Conservation (phyloP, 768 basidiomycete genomes). For the Lentinula lateritia region DNA sequence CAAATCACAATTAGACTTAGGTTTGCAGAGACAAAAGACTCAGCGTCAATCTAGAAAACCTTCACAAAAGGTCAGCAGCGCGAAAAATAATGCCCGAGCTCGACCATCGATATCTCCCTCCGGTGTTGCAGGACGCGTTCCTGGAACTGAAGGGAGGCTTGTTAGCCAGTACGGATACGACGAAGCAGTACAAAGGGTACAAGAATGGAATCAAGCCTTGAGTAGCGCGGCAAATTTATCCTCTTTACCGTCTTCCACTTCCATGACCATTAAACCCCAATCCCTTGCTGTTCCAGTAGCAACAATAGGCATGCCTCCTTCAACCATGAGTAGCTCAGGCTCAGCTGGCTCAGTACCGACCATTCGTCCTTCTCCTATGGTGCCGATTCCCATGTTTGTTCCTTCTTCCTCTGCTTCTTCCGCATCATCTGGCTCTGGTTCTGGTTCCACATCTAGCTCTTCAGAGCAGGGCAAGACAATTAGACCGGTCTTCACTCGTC, state of each 20-base stretch:
- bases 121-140: too few species aligned
- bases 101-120: background rate
- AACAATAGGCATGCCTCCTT: background rate
- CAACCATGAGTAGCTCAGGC: background rate
- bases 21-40: background rate
- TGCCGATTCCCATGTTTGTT: background rate
- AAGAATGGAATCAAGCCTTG: conserved; percentile 98
- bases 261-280: background rate
- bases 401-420: background rate
- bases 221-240: background rate
- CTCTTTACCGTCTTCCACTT: background rate
- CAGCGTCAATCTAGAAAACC: background rate
- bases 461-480: background rate
- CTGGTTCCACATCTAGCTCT: background rate
- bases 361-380: background rate
- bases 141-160: conserved; percentile 29
- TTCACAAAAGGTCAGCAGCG: background rate
- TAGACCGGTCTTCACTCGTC: conserved; percentile 1
- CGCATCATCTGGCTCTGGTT: conserved; percentile 1
- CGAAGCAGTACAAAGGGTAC: conserved; percentile 90
- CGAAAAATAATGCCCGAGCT: background rate
- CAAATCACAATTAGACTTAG: background rate
- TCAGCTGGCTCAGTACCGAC: background rate
- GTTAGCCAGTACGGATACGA: conserved; percentile 85
- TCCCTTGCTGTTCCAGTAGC: background rate